phyloP scores from a whole-genome alignment of 352 stramenopile genomes.

The Phytophthora hybrid region DNA sequence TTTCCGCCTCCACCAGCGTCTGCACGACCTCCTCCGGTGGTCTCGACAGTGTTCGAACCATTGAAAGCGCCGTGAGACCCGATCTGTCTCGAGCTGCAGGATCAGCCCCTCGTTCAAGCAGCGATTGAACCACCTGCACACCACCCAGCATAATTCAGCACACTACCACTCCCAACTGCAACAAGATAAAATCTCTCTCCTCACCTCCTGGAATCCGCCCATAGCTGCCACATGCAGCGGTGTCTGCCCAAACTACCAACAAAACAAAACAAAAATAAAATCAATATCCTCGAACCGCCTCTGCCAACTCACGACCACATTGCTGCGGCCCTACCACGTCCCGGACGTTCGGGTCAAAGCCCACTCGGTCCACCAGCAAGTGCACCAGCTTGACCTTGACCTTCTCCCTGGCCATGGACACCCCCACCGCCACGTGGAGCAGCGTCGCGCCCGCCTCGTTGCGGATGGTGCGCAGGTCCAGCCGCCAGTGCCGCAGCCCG shows the following conservation, averaged over 20 bases:
- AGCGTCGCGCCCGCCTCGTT: slow-evolving; percentile 72
- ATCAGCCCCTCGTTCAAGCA: slow-evolving; percentile 65
- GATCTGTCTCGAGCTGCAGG: slow-evolving; percentile 59
- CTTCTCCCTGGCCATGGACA: slow-evolving; percentile 69
- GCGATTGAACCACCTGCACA: slow-evolving; percentile 52
- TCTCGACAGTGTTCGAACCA: slow-evolving; percentile 72
- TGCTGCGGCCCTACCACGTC: slow-evolving; percentile 53
- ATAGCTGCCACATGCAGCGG: slow-evolving; percentile 79
- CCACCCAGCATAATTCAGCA: slow-evolving; percentile 1
- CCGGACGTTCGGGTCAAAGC: slow-evolving; percentile 77
- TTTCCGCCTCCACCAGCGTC: slow-evolving; percentile 61
- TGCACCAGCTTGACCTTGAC: slow-evolving; percentile 76
- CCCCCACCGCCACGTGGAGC: slow-evolving; percentile 75
- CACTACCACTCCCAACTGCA: neutral
- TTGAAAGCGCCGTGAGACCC: slow-evolving; percentile 70
- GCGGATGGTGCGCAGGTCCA: slow-evolving; percentile 66
- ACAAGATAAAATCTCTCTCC: no score
- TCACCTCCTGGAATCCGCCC: slow-evolving; percentile 64
- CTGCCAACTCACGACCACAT: neutral
- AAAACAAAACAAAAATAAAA: slow-evolving; percentile 8
- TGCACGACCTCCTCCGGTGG: slow-evolving; percentile 74
- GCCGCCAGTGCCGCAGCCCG: slow-evolving; percentile 73
- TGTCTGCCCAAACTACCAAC: slow-evolving; percentile 69
- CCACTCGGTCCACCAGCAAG: slow-evolving; percentile 69
- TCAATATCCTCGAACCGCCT: neutral